These are phyloP conservation scores for Zygnema circumcarinatum DNA, from an alignment of 139 green algal species.

Conservation along the genomic window DNA sequence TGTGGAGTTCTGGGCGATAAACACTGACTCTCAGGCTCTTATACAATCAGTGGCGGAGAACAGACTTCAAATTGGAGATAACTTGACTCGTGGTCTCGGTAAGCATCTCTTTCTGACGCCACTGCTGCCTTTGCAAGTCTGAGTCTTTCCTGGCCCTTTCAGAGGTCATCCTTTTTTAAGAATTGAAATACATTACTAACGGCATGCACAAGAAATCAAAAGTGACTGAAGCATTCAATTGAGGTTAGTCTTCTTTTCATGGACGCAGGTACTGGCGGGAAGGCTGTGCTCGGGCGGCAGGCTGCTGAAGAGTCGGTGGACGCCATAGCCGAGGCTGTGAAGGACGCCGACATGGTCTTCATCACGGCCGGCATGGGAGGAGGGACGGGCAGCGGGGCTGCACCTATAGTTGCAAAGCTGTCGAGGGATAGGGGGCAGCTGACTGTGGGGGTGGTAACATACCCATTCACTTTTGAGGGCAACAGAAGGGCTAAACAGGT, in stretches of 20 bases:
- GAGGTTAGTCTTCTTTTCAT: not conserved
- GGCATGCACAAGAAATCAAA: too few species aligned
- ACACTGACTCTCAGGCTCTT: conserved; percentile 96
- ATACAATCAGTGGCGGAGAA: conserved; percentile 80
- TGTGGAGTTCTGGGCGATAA: conserved; percentile 92
- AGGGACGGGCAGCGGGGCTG: conserved; percentile 83
- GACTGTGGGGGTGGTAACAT: conserved; percentile 92
- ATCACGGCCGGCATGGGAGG: conserved; percentile 74
- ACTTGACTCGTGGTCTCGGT: conserved; percentile 89
- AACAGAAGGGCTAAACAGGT: conserved; percentile 61
- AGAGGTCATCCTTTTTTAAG: too few species aligned
- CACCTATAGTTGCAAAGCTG: conserved; percentile 84
- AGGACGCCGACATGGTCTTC: conserved; percentile 86
- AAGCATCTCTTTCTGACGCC: conserved; percentile 49
- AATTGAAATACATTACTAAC: too few species aligned
- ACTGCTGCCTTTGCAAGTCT: not conserved
- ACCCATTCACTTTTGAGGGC: conserved; percentile 95
- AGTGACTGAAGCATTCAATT: not conserved
- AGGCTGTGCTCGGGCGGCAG: conserved; percentile 85
- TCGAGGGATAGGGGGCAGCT: conserved; percentile 81
- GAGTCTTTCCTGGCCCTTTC: too few species aligned
- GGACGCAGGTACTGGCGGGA: conserved; percentile 79
- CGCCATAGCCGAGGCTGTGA: conserved; percentile 70
- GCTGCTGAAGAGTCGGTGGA: conserved; percentile 88
- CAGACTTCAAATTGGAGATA: conserved; percentile 90